Evolutionary conservation across 164 flowering plant species (phyloP).

Genomic region (Piper betle): DNA sequence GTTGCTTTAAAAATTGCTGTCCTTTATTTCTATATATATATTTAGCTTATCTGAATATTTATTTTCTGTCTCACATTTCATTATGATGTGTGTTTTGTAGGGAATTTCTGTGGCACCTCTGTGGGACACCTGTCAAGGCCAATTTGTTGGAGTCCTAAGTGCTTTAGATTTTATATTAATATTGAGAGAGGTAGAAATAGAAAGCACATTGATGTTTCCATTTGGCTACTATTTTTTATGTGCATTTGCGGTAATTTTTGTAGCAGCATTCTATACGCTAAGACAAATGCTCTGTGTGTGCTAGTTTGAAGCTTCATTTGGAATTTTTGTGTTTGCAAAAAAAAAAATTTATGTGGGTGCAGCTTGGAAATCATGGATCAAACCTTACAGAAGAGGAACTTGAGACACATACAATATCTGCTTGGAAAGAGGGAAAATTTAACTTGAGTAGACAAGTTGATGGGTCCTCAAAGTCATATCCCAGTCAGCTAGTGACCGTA

Average conservation of each 20-base stretch:
- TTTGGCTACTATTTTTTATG: background rate
- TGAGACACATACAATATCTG: slow-evolving; percentile 83
- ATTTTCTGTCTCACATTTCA: background rate
- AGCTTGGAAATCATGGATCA: slow-evolving; percentile 84
- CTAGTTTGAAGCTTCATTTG: background rate
- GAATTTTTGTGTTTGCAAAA: background rate
- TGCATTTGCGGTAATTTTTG: too few species aligned
- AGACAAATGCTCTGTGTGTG: background rate
- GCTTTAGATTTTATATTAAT: slow-evolving; percentile 79
- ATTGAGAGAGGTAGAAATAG: slow-evolving; percentile 61
- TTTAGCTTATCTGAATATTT: too few species aligned
- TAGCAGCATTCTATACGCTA: background rate
- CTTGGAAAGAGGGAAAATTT: slow-evolving; percentile 85
- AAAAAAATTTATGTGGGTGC: slow-evolving; percentile 11
- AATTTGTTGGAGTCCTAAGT: slow-evolving; percentile 83
- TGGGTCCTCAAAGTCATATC: slow-evolving; percentile 28
- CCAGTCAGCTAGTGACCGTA: slow-evolving; percentile 61
- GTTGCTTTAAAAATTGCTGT: background rate
- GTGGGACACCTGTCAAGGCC: slow-evolving; percentile 67
- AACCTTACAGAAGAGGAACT: slow-evolving; percentile 94
- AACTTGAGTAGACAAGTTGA: slow-evolving; percentile 40
- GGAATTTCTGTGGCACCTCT: slow-evolving; percentile 83
- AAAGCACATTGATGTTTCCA: background rate
- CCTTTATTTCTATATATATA: too few species aligned
- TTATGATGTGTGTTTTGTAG: slow-evolving; percentile 36